Evolutionary conservation across 1,284 basidiomycete species (phyloP).

Genomic region (Irpex lacteus): DNA sequence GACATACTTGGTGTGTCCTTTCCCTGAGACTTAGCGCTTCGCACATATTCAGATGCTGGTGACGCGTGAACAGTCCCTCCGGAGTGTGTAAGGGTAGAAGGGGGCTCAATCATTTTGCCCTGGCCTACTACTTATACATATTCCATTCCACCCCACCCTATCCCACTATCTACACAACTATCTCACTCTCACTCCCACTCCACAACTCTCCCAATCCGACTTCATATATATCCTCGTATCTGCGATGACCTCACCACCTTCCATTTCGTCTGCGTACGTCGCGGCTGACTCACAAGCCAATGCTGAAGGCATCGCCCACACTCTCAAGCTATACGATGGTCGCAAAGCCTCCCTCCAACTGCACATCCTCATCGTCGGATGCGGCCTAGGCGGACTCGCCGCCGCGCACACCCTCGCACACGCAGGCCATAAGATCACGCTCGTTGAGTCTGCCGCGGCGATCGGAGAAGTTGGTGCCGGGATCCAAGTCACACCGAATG

Average conservation of each 20-base stretch:
- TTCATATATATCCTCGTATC: not conserved
- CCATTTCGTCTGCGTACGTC: conserved; percentile 7
- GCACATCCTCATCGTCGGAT: conserved; percentile 44
- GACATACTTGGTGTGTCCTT: conserved; percentile 2
- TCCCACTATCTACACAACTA: not conserved
- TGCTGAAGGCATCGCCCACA: conserved; percentile 18
- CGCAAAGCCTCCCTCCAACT: conserved; percentile 34
- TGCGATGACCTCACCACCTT: not conserved
- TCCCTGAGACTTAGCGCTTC: not conserved
- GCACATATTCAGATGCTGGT: not conserved
- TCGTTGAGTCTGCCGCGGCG: conserved; percentile 40
- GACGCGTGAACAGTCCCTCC: conserved; percentile 3
- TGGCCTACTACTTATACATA: conserved; percentile 1
- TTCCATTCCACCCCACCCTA: not conserved
- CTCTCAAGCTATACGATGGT: conserved; percentile 24
- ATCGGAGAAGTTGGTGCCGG: conserved; percentile 50
- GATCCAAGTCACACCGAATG: conserved; percentile 49
- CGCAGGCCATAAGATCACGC: conserved; percentile 43
- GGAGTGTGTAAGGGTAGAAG: not conserved
- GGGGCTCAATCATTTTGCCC: conserved; percentile 4
- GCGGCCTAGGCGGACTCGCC: conserved; percentile 46
- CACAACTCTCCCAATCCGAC: too few species aligned
- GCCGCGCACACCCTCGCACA: conserved; percentile 42
- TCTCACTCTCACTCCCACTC: not conserved
- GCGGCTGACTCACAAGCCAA: conserved; percentile 16